Base-by-base conservation (phyloP, 345 rosid species). In the Zanthoxylum bungeanum region DNA sequence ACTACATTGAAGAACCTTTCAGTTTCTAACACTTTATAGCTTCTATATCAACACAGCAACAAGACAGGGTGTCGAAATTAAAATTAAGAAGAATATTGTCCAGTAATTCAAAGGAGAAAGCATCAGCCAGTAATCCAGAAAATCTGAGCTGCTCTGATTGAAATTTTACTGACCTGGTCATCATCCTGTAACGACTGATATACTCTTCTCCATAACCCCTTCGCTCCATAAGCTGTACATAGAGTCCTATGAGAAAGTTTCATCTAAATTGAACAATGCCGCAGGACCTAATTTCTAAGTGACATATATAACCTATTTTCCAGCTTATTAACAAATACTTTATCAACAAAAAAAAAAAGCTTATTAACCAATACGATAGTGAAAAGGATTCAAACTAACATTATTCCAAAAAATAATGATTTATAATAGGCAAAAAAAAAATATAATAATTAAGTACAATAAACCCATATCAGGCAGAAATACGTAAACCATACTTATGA, bases 181-280 rank as follows among this genome's bases (percentile, higher is more conserved):
- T 94, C 98, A 94, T 94, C 75, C 89, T 94, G 85, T 94, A 94
- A 21, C 96, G 90, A 65, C 81, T 92, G 53, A 90, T 88, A 60
- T 88, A 94, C 60, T 92, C 98, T 66, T 94, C 90, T 27, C 97
- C 98, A 73, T 85, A 94, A 17, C 96, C 98, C 0, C 98, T 88
- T 22, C 98, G 88, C 76, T 85, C 88, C 98, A 94, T 94, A 60
- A 92, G 98, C 98, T 92, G 82, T 73, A 85, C 9, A 72, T 27
- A 78, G 16, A 31, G 22, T 72, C 59, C 27, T 51, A 65, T 77
- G 36, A 78, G 67, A 62, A 61, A 39, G 37, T 47, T 56, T 33
- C 39, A 27, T 36, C 6, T 21, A 50, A 36, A 67, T 47, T 60
- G 37, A 55, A 68, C 25, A 36, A 25, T 1, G 34, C 24, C 60